Evolutionary conservation across 352 stramenopile species (phyloP).

Genomic region (Pythium aristosporum): DNA sequence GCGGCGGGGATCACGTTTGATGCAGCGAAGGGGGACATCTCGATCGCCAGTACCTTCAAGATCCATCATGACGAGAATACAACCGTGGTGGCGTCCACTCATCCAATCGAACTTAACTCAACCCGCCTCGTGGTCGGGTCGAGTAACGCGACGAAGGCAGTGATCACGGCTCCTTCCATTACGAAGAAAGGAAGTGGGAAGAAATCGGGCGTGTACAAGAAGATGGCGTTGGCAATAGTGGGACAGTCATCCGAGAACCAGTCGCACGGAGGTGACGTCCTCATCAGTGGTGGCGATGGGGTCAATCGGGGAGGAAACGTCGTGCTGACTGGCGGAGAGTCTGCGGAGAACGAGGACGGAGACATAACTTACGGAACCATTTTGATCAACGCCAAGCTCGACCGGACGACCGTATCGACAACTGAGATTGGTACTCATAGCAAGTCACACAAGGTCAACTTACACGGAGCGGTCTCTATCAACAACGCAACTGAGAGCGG

Average conservation of each 20-base stretch:
- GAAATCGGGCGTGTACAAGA: conserved; percentile 17
- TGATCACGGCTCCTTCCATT: conserved; percentile 20
- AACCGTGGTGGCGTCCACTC: conserved; percentile 39
- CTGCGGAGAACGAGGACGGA: conserved; percentile 25
- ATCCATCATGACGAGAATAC: conserved; percentile 48
- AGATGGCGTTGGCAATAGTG: conserved; percentile 45
- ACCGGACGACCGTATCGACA: conserved; percentile 36
- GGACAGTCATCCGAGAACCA: conserved; percentile 53
- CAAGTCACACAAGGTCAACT: conserved; percentile 43
- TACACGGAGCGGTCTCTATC: conserved; percentile 57
- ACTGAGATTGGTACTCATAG: conserved; percentile 66
- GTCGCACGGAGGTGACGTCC: conserved; percentile 49
- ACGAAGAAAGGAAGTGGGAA: not conserved
- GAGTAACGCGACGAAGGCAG: conserved; percentile 7
- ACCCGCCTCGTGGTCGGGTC: conserved; percentile 30
- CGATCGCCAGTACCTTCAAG: conserved; percentile 37
- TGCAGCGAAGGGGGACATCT: conserved; percentile 35
- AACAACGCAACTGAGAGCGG: conserved; percentile 41
- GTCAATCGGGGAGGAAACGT: conserved; percentile 45
- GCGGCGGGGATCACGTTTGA: conserved; percentile 51
- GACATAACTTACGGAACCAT: conserved; percentile 35
- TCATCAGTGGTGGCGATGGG: conserved; percentile 54
- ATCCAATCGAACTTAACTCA: conserved; percentile 51
- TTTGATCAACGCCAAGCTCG: conserved; percentile 55
- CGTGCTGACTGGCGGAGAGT: conserved; percentile 42